Evolutionary conservation across 495 filamentous ascomycete genomes (phyloP).

Genomic region (Patellaria atrata): DNA sequence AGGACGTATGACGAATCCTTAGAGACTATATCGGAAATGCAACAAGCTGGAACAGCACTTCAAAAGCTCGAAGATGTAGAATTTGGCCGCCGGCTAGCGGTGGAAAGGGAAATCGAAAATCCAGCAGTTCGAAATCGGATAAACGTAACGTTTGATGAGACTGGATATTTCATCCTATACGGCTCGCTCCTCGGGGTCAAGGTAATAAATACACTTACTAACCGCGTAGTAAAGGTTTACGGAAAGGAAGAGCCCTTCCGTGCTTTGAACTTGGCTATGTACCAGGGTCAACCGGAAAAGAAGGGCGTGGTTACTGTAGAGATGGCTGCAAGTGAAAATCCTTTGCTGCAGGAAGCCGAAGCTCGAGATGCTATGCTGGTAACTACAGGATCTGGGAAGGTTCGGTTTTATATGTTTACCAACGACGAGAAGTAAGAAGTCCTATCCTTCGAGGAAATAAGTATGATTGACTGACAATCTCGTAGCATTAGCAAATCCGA

Average conservation of each 20-base stretch:
- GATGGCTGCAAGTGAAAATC: constrained; percentile 92
- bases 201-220: constrained; percentile 88
- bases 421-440: constrained; percentile 52
- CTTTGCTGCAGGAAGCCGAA: constrained; percentile 84
- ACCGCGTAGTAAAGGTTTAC: constrained; percentile 75
- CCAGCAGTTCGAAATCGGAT: constrained; percentile 51
- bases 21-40: constrained; percentile 74
- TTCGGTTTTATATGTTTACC: constrained; percentile 96
- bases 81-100: constrained; percentile 77
- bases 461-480: neutral
- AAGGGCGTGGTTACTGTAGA: constrained; percentile 88
- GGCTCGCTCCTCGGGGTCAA: constrained; percentile 84
- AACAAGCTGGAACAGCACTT: constrained; percentile 71
- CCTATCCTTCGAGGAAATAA: neutral
- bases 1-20: constrained; percentile 93
- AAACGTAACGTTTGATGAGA: constrained; percentile 91
- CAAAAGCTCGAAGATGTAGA: constrained; percentile 75
- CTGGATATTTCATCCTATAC: constrained; percentile 86
- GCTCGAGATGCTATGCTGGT: constrained; percentile 81
- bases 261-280: constrained; percentile 68
- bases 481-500: constrained; percentile 55
- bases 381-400: constrained; percentile 69
- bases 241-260: constrained; percentile 80
- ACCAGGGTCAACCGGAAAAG: constrained; percentile 86
- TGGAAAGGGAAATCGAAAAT: constrained; percentile 74